A percentile compares a stretch with the other conserved stretches of the same genome.
phyloP scores from a whole-genome alignment of 2,329 filamentous ascomycete species.

The Colletotrichum musicola region DNA sequence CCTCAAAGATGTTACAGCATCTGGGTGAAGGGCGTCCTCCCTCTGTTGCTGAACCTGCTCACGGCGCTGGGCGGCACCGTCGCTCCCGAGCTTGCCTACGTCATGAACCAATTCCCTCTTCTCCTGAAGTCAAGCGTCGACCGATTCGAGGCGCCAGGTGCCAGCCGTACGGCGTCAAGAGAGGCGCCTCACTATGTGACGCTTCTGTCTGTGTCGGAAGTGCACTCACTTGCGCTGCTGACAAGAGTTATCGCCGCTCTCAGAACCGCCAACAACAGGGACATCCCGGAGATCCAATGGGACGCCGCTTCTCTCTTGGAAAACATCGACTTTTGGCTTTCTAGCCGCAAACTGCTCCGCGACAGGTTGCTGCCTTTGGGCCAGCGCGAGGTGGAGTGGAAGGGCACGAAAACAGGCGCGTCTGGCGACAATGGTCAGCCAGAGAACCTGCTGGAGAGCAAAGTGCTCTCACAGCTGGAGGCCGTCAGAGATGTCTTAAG shows the following conservation, averaged over 20 bases:
- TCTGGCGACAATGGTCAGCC: slow-evolving; percentile 49
- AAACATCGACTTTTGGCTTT: slow-evolving; percentile 86
- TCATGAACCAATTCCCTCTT: slow-evolving; percentile 89
- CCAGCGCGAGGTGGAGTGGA: slow-evolving; percentile 77
- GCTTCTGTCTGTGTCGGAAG: slow-evolving; percentile 79
- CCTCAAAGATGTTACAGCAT: slow-evolving; percentile 84
- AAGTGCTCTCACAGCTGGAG: slow-evolving; percentile 77
- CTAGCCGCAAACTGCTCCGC: slow-evolving; percentile 75
- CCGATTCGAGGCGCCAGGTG: slow-evolving; percentile 74
- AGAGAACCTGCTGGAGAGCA: slow-evolving; percentile 78
- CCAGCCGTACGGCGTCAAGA: slow-evolving; percentile 63
- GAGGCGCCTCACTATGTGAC: slow-evolving; percentile 75
- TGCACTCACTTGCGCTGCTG: slow-evolving; percentile 83
- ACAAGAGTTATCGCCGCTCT: slow-evolving; percentile 78
- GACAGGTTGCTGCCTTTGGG: slow-evolving; percentile 81
- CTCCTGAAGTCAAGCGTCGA: slow-evolving; percentile 80
- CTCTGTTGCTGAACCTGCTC: slow-evolving; percentile 89
- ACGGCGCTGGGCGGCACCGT: slow-evolving; percentile 84
- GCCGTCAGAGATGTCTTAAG: slow-evolving; percentile 68
- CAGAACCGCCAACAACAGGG: slow-evolving; percentile 74
- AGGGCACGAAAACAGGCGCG: slow-evolving; percentile 54
- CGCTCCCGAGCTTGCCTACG: slow-evolving; percentile 85
- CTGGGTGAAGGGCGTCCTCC: slow-evolving; percentile 90
- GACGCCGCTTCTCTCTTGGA: slow-evolving; percentile 80
- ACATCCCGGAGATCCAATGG: slow-evolving; percentile 81